Conservation (phyloP, 345 rosid genomes). For the Corchorus olitorius region DNA sequence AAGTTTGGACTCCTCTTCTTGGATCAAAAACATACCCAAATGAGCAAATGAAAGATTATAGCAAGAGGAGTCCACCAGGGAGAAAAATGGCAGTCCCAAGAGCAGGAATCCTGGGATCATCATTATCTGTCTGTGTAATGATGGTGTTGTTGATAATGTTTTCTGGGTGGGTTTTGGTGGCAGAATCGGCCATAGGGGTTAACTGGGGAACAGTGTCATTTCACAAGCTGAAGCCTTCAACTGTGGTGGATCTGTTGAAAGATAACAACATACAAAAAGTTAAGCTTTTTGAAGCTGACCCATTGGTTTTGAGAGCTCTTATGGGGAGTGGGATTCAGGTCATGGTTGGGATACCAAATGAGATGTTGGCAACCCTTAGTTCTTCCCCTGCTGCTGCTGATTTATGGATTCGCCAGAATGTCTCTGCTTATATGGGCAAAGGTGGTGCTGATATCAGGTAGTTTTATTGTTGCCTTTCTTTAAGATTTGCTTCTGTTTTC, state of each 20-base stretch:
- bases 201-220: conserved; percentile 89
- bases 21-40: background rate
- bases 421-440: conserved; percentile 72
- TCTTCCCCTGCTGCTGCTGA: conserved; percentile 64
- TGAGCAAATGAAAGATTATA: conserved; percentile 14
- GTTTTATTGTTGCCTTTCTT: background rate
- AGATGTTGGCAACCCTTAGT: conserved; percentile 54
- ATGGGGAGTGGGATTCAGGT: conserved; percentile 85
- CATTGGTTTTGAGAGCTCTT: conserved; percentile 56
- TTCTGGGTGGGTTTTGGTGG: conserved; percentile 24
- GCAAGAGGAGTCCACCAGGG: background rate
- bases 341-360: conserved; percentile 92
- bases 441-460: conserved; percentile 87
- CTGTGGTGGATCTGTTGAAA: conserved; percentile 91
- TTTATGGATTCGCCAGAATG: conserved; percentile 78
- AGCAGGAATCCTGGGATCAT: conserved; percentile 22
- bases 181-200: conserved; percentile 77
- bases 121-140: background rate
- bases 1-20: background rate
- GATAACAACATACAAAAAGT: conserved; percentile 73
- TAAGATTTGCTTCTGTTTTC: background rate
- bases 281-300: conserved; percentile 87
- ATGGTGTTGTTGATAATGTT: conserved; percentile 22
- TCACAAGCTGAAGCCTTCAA: conserved; percentile 72
- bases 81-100: conserved; percentile 31